Conservation (phyloP, 192 early-diverging fungal genomes). For the Coemansia sp. region DNA sequence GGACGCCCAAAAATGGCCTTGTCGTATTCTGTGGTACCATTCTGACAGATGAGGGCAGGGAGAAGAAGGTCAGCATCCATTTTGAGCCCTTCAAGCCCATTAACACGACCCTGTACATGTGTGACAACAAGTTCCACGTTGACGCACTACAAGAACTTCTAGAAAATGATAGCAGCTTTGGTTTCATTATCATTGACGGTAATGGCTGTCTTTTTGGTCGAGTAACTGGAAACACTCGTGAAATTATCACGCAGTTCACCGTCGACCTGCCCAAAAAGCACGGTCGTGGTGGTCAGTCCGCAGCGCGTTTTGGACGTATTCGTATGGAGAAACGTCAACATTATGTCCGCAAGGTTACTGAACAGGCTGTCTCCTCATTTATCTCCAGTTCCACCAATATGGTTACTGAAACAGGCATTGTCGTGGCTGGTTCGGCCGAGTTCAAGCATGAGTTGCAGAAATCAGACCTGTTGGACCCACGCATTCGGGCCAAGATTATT, state of each 20-base stretch:
- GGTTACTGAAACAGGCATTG: slow-evolving; percentile 64
- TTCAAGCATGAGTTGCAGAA: slow-evolving; percentile 95
- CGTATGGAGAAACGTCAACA: slow-evolving; percentile 97
- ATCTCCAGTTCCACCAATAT: slow-evolving; percentile 88
- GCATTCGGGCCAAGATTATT: slow-evolving; percentile 84
- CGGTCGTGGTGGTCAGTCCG: slow-evolving; percentile 98
- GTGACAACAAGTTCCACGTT: slow-evolving; percentile 97
- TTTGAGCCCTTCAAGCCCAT: slow-evolving; percentile 98
- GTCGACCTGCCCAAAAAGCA: slow-evolving; percentile 99
- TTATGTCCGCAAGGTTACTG: slow-evolving; percentile 96
- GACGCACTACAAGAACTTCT: slow-evolving; percentile 87
- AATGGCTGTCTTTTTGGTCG: slow-evolving; percentile 94
- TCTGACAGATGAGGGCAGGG: slow-evolving; percentile 95
- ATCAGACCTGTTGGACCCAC: slow-evolving; percentile 91
- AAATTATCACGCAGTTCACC: slow-evolving; percentile 86
- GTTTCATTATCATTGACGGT: slow-evolving; percentile 98
- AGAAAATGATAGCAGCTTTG: slow-evolving; percentile 91
- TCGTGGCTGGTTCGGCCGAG: slow-evolving; percentile 96
- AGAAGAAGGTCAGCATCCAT: slow-evolving; percentile 94
- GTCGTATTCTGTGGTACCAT: slow-evolving; percentile 93
- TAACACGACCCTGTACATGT: slow-evolving; percentile 93
- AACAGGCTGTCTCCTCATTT: slow-evolving; percentile 88
- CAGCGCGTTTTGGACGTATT: slow-evolving; percentile 95
- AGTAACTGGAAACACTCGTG: slow-evolving; percentile 88
- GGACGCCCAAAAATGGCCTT: slow-evolving; percentile 88